phyloP scores from a whole-genome alignment of 202 grass and related monocot species.

The Carex sylvatica region DNA sequence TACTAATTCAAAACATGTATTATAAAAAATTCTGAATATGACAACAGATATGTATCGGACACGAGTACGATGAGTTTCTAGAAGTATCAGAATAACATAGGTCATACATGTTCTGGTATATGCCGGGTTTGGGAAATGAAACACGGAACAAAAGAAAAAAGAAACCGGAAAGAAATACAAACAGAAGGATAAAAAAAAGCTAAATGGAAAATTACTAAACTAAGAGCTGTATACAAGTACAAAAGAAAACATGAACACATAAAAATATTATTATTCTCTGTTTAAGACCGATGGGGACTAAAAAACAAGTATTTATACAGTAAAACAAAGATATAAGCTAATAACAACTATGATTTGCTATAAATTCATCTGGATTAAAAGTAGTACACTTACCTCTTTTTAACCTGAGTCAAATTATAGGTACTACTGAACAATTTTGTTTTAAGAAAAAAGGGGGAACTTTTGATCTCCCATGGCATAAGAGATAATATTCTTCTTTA shows the following conservation, averaged over 20 bases:
- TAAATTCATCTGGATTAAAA: not conserved
- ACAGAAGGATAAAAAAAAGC: not conserved
- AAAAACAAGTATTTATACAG: not conserved
- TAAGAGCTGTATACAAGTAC: not conserved
- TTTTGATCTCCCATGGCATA: conserved; percentile 90
- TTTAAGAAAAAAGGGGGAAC: conserved; percentile 53
- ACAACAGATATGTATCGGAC: too few species aligned
- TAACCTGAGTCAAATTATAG: not conserved
- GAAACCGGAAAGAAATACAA: too few species aligned
- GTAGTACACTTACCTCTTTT: not conserved
- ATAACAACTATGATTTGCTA: not conserved
- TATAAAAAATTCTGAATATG: too few species aligned
- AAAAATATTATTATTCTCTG: not conserved
- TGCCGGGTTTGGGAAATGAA: too few species aligned
- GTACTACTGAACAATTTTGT: not conserved
- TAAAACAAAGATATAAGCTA: not conserved
- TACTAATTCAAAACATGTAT: too few species aligned
- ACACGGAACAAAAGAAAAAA: too few species aligned
- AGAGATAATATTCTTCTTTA: conserved; percentile 81
- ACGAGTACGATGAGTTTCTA: too few species aligned
- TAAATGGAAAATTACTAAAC: not conserved
- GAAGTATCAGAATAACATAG: too few species aligned
- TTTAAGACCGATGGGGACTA: not conserved
- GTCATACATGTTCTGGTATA: too few species aligned
- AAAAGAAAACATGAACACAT: not conserved